A percentile compares a stretch with the other conserved stretches of the same genome.
These are phyloP conservation scores for Malassezia obtusa DNA, from an alignment of 1,284 basidiomycete species.

Conservation along the genomic window DNA sequence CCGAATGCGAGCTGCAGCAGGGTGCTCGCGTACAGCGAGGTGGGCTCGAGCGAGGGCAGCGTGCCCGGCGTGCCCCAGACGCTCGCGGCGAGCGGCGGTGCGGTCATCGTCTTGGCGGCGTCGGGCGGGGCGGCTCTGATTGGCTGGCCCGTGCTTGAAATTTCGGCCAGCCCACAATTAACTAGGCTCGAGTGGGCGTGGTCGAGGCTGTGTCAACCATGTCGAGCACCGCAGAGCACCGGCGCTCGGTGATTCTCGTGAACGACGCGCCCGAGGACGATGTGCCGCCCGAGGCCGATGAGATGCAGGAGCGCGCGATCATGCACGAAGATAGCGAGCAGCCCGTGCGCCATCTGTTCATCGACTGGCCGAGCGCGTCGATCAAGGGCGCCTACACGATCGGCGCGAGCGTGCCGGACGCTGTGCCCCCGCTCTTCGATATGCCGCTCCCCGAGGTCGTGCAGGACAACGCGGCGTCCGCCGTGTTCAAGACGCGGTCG, in stretches of 20 bases:
- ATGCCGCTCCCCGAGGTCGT: constrained; percentile 18
- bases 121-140: neutral
- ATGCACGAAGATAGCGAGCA: constrained; percentile 5
- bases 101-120: constrained; percentile 5
- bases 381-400: constrained; percentile 34
- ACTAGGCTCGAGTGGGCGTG: no score
- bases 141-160: neutral
- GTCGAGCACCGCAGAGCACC: constrained; percentile 3
- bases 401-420: constrained; percentile 23
- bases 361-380: constrained; percentile 31
- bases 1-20: constrained; percentile 21
- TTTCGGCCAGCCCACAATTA: neutral
- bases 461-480: constrained; percentile 17
- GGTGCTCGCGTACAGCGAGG: constrained; percentile 28
- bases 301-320: neutral
- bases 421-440: constrained; percentile 28
- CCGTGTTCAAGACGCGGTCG: constrained; percentile 21
- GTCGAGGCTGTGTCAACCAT: no score
- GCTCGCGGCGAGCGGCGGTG: constrained; percentile 12
- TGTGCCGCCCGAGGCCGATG: constrained; percentile 3
- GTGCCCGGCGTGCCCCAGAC: constrained; percentile 7
- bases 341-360: constrained; percentile 25
- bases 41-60: constrained; percentile 29
- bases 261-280: neutral
- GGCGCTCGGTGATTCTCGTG: neutral